Evolutionary conservation across 108 stramenopile genomes (phyloP).

Genomic region (Nitzschia palea): DNA sequence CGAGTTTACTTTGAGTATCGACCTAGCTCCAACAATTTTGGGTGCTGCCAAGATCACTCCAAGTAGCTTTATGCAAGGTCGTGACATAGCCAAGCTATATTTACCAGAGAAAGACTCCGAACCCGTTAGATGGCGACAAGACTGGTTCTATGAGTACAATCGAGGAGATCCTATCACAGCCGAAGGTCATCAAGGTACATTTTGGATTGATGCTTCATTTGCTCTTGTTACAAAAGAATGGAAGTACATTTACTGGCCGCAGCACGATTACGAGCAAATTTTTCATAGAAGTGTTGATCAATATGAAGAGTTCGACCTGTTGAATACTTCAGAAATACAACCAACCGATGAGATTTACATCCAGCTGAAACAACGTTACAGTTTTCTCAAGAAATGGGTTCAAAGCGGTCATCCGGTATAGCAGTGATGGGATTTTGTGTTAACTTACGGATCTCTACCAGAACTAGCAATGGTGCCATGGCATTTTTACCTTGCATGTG

Average conservation of each 20-base stretch:
- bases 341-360: constrained; percentile 27
- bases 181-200: constrained; percentile 14
- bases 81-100: constrained; percentile 76
- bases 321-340: constrained; percentile 26
- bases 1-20: constrained; percentile 75
- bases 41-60: constrained; percentile 55
- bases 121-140: constrained; percentile 53
- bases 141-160: constrained; percentile 79
- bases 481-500: too few relatives aligned
- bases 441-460: background rate
- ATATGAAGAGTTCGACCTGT: constrained; percentile 68
- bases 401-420: constrained; percentile 34
- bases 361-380: constrained; percentile 26
- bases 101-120: background rate
- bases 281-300: constrained; percentile 80
- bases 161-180: constrained; percentile 34
- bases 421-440: background rate
- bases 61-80: constrained; percentile 67
- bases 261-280: constrained; percentile 73
- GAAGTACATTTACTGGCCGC: constrained; percentile 85
- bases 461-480: background rate
- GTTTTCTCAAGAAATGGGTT: constrained; percentile 27
- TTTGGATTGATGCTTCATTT: constrained; percentile 65
- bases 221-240: constrained; percentile 75
- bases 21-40: constrained; percentile 79